Base-by-base conservation (phyloP, 2,329 filamentous ascomycete species). In the Epicoccum sorghinum region DNA sequence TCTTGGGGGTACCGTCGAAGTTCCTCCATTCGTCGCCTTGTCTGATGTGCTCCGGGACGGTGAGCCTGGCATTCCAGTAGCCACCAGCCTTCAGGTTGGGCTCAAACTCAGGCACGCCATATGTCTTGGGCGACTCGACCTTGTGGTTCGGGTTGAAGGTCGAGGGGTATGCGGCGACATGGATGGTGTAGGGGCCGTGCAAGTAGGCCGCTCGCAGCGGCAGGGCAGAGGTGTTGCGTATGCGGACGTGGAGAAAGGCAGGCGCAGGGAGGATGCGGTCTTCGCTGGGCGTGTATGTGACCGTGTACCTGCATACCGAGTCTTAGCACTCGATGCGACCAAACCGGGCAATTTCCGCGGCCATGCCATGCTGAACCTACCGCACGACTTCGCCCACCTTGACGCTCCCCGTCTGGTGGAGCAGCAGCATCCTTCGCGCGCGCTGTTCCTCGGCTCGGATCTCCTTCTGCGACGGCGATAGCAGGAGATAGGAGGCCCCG, bases 21-120 rank as follows among this genome's bases (percentile, higher is more conserved):
- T 60, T 64, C 37, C 48, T 58, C 37, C 44, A 45, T n/a, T 60
- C 54, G 37, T 65, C 62, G 7, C 74, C 78, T 14, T 65, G 62
- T 42, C 90, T 83, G 55, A 95, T 88, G 59, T 88, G 80, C 49
- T 93, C 88, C 0, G 93, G 93, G 0, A 99, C 87, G 4, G 86
- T 81, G 60, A 99, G 83, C 68, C 87, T 86, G 53, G 91, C 89
- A 65, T 87, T 85, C 89, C 93, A 99, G 40, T 83, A 86, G 6
- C 91, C 93, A 27, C 93, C 95, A 7, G 95, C 93, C 80, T 98
- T 98, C 70, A 99, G 83, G 80, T 96, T 93, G 41, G 95, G 93
- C 77, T 99, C 95, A 69, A 95, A 99, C 66, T 96, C 90, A 13
- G 95, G 95, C 1, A 89, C 83, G 41, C 90, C 91, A 77, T 92